Percentiles rank a stretch among this genome's conserved stretches.
Conservation (phyloP, 768 basidiomycete genomes). For the Leccinum broughii region DNA sequence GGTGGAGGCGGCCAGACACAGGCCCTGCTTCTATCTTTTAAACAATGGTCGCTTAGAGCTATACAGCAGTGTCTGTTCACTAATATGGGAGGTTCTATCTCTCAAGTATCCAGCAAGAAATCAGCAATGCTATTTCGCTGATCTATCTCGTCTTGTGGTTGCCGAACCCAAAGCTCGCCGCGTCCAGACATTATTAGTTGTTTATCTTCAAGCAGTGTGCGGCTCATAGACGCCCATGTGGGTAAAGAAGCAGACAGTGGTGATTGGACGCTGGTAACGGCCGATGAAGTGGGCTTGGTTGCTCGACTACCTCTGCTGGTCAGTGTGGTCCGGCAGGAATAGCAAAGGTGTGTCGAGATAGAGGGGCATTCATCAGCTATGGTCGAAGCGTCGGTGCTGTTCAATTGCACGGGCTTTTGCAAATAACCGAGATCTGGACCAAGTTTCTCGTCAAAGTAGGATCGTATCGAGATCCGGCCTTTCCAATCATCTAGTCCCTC, state of each 20-base stretch:
- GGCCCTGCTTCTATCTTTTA: neutral
- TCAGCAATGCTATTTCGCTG: constrained; percentile 41
- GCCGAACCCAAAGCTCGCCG: constrained; percentile 35
- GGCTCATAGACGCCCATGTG: constrained; percentile 35
- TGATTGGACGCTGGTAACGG: constrained; percentile 4
- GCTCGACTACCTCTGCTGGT: constrained; percentile 57
- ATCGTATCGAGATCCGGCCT: constrained; percentile 67
- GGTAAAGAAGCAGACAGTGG: constrained; percentile 22
- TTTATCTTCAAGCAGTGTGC: constrained; percentile 2
- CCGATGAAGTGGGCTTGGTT: constrained; percentile 18
- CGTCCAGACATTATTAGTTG: neutral
- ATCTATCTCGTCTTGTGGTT: constrained; percentile 33
- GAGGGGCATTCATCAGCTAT: constrained; percentile 18
- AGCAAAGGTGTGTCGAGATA: constrained; percentile 52
- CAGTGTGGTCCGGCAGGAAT: constrained; percentile 60
- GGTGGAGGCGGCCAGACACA: constrained; percentile 2
- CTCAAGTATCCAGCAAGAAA: constrained; percentile 38
- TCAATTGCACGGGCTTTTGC: neutral
- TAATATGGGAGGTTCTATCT: neutral
- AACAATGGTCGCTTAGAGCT: neutral
- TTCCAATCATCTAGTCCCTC: constrained; percentile 73
- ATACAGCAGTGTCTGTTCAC: neutral
- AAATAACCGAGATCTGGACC: constrained; percentile 15
- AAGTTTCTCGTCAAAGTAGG: constrained; percentile 32
- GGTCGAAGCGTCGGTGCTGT: constrained; percentile 1